Percentiles rank a stretch among this genome's conserved stretches.
Evolutionary conservation across 2,329 filamentous ascomycete genomes (phyloP).

Genomic region (Cercospora sojina): DNA sequence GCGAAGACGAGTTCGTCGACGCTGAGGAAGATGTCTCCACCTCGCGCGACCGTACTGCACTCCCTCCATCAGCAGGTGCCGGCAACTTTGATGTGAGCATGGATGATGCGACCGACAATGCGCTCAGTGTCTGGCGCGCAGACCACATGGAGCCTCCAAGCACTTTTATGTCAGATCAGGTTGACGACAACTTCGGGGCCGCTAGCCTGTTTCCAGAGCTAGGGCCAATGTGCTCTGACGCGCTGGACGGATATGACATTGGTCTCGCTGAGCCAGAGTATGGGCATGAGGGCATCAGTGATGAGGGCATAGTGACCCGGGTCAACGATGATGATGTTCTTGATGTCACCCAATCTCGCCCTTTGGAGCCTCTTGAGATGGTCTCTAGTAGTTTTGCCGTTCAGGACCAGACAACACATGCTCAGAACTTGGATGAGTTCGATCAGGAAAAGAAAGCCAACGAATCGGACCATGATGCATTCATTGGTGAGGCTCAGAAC

Average conservation of each 20-base stretch:
- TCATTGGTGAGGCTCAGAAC: not conserved
- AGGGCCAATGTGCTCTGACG: not conserved
- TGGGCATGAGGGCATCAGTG: slow-evolving; percentile 6
- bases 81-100: not conserved
- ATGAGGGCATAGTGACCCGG: not conserved
- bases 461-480: not conserved
- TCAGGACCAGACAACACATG: not conserved
- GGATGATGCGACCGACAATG: not conserved
- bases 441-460: not conserved
- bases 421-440: not conserved
- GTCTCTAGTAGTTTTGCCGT: not conserved
- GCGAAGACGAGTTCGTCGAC: slow-evolving; percentile 26
- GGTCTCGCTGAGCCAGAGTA: not conserved
- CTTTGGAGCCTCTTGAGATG: not conserved
- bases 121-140: not conserved
- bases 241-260: not conserved
- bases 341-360: not conserved
- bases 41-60: not conserved
- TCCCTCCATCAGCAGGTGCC: not conserved
- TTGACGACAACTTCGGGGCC: not conserved
- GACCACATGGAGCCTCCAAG: not conserved
- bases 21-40: slow-evolving; percentile 22
- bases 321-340: not conserved
- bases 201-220: not conserved
- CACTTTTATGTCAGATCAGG: not conserved